These are phyloP conservation scores for Polyplosphaeria fusca DNA, from an alignment of 495 filamentous ascomycete species.

Conservation along the genomic window DNA sequence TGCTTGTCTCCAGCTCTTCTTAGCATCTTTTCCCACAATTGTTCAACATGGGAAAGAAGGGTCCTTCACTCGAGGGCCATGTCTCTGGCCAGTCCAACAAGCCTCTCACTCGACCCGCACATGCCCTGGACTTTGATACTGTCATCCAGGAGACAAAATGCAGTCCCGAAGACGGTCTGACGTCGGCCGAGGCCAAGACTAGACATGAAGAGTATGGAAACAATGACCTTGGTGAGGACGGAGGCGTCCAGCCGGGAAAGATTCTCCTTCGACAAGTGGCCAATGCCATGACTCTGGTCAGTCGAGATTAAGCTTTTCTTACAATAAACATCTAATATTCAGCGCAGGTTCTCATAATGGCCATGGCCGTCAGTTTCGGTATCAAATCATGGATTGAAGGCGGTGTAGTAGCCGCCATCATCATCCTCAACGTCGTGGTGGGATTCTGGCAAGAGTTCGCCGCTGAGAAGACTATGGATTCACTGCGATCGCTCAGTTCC, in stretches of 20 bases:
- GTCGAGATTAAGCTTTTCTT: too few relatives aligned
- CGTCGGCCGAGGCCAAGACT: constrained; percentile 51
- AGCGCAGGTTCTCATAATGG: constrained; percentile 69
- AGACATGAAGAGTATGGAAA: constrained; percentile 56
- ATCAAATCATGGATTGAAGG: constrained; percentile 80
- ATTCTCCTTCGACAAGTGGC: constrained; percentile 62
- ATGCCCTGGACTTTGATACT: constrained; percentile 55
- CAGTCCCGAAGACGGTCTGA: constrained; percentile 61
- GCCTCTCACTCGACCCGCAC: constrained; percentile 59
- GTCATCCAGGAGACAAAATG: constrained; percentile 57
- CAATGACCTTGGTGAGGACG: constrained; percentile 60
- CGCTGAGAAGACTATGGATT: constrained; percentile 84
- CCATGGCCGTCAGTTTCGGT: constrained; percentile 78
- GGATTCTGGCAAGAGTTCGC: constrained; percentile 81
- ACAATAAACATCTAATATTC: not conserved
- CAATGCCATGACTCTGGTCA: constrained; percentile 65
- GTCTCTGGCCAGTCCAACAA: constrained; percentile 55
- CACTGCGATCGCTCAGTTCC: constrained; percentile 70
- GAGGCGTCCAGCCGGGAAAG: constrained; percentile 55
- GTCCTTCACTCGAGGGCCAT: constrained; percentile 37
- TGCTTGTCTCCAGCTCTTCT: constrained; percentile 12
- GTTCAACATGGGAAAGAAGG: constrained; percentile 33
- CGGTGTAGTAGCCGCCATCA: constrained; percentile 76
- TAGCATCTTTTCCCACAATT: not conserved
- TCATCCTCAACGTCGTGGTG: constrained; percentile 72